These are phyloP conservation scores for Ulvella scutata DNA, from an alignment of 139 green algal species.

Conservation along the genomic window DNA sequence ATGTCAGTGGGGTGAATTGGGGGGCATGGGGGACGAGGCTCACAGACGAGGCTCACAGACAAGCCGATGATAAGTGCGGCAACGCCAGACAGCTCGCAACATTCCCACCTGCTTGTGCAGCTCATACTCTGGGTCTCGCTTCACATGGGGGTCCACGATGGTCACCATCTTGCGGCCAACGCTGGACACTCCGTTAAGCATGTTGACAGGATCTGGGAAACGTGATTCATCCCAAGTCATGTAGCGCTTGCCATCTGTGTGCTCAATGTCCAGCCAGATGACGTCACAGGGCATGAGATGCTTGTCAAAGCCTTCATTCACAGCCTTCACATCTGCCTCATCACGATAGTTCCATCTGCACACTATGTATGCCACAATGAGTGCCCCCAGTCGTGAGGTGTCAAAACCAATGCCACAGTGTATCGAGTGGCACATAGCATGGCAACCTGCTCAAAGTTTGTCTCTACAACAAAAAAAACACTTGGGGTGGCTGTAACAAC, in stretches of 20 bases:
- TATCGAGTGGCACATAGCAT: too few species aligned
- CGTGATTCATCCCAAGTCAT: constrained; percentile 85
- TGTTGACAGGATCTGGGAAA: constrained; percentile 65
- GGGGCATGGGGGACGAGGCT: too few species aligned
- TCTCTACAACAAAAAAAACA: too few species aligned
- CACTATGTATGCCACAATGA: neutral
- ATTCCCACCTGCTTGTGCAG: constrained; percentile 41
- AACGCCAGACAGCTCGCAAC: too few species aligned
- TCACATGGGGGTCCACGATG: constrained; percentile 98
- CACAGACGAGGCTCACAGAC: too few species aligned
- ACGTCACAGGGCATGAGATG: constrained; percentile 96
- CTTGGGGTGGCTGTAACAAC: too few species aligned
- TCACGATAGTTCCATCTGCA: constrained; percentile 97
- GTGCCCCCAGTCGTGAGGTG: neutral
- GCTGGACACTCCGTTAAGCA: constrained; percentile 61
- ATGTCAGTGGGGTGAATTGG: too few species aligned
- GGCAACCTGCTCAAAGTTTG: too few species aligned
- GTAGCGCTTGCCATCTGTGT: constrained; percentile 95
- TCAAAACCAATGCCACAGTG: too few species aligned
- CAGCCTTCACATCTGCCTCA: constrained; percentile 50
- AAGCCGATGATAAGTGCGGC: too few species aligned
- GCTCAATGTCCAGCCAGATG: constrained; percentile 99
- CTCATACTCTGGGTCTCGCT: constrained; percentile 68
- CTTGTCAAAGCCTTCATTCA: constrained; percentile 76
- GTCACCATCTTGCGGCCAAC: constrained; percentile 81